phyloP scores from a whole-genome alignment of 2,329 filamentous ascomycete genomes.

The Diaporthe sp. region DNA sequence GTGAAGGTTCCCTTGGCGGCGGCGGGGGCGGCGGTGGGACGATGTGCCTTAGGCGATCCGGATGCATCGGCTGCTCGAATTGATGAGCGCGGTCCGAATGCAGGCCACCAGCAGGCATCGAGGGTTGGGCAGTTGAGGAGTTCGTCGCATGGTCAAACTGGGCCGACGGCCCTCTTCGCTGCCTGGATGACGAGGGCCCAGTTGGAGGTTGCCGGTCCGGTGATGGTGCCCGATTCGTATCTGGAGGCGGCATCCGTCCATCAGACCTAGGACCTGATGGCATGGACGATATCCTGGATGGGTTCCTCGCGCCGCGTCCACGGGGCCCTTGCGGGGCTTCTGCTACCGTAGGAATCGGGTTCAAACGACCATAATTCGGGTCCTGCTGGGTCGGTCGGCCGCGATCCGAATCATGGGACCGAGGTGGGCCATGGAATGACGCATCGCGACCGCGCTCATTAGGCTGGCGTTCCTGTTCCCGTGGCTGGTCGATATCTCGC shows the following conservation, averaged over 20 bases:
- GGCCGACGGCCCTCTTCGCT: conserved; percentile 52
- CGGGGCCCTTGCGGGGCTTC: conserved; percentile 69
- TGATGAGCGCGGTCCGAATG: conserved; percentile 59
- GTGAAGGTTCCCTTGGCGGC: conserved; percentile 43
- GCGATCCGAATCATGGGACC: conserved; percentile 63
- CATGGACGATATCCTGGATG: conserved; percentile 46
- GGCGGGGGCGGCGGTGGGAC: conserved; percentile 47
- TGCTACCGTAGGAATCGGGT: conserved; percentile 59
- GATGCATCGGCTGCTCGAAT: conserved; percentile 59
- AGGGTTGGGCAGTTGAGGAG: conserved; percentile 40
- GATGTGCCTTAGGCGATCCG: conserved; percentile 64
- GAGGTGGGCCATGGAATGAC: conserved; percentile 53
- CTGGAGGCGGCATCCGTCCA: conserved; percentile 54
- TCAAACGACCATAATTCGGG: conserved; percentile 73
- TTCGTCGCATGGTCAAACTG: conserved; percentile 52
- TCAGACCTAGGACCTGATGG: conserved; percentile 58
- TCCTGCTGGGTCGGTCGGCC: conserved; percentile 66
- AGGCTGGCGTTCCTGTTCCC: conserved; percentile 31
- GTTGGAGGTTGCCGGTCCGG: conserved; percentile 67
- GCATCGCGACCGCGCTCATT: conserved; percentile 57
- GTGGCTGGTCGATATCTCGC: conserved; percentile 46
- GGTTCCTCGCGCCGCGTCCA: conserved; percentile 54
- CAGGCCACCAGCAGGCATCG: conserved; percentile 44
- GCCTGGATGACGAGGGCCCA: conserved; percentile 64
- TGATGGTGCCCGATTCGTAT: conserved; percentile 57